phyloP scores from a whole-genome alignment of 2,329 filamentous ascomycete genomes.

The Cordyceps tenuipes region DNA sequence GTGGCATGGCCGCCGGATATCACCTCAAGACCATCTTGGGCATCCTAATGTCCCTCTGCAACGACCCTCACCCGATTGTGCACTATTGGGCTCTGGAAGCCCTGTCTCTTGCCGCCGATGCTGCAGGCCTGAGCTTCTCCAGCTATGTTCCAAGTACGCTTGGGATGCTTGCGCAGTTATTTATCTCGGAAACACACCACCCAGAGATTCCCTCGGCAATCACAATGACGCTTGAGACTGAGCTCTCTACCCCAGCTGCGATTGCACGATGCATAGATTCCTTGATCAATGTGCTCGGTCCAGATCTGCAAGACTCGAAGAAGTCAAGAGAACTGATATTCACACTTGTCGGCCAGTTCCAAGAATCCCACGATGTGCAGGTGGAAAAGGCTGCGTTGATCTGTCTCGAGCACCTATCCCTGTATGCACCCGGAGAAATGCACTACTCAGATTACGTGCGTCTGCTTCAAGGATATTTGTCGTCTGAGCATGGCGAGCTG shows the following conservation, averaged over 20 bases:
- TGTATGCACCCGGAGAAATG: conserved; percentile 85
- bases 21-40: conserved; percentile 97
- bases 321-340: conserved; percentile 91
- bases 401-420: conserved; percentile 81
- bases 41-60: conserved; percentile 94
- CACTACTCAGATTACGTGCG: conserved; percentile 78
- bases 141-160: conserved; percentile 83
- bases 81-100: conserved; percentile 96
- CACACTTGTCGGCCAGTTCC: conserved; percentile 75
- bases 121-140: conserved; percentile 85
- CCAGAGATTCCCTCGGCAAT: conserved; percentile 69
- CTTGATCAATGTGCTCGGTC: conserved; percentile 92
- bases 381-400: conserved; percentile 69
- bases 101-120: conserved; percentile 77
- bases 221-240: conserved; percentile 84
- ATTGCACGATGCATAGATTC: conserved; percentile 86
- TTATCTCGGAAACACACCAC: conserved; percentile 86
- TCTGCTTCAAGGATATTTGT: conserved; percentile 68
- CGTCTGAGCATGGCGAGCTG: conserved; percentile 59
- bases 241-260: conserved; percentile 71
- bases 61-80: conserved; percentile 88
- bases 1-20: conserved; percentile 93
- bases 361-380: conserved; percentile 60
- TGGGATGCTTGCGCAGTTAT: conserved; percentile 89
- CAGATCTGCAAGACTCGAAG: conserved; percentile 84